Evolutionary conservation across 352 stramenopile genomes (phyloP).

Genomic region (Phytophthora citrophthora): DNA sequence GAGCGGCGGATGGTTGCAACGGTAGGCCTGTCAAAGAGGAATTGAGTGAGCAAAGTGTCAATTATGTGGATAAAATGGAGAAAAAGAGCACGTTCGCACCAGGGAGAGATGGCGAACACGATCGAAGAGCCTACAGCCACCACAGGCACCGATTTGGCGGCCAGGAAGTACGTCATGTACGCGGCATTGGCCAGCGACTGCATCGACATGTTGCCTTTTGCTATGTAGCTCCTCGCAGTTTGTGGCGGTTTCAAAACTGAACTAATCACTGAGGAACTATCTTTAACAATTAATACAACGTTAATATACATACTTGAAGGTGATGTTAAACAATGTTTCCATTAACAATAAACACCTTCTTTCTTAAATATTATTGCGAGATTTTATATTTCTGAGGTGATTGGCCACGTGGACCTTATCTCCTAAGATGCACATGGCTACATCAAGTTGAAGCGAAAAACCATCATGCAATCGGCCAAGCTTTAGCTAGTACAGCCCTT

Average conservation of each 20-base stretch:
- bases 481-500: too few relatives aligned
- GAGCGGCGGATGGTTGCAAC: constrained; percentile 65
- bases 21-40: constrained; percentile 49
- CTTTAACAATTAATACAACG: not conserved
- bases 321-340: not conserved
- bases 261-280: not conserved
- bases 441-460: constrained; percentile 8
- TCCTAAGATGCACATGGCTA: constrained; percentile 22
- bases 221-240: not conserved
- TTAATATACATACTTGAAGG: constrained; percentile 9
- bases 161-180: constrained; percentile 80
- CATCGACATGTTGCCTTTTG: constrained; percentile 53
- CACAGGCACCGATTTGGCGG: constrained; percentile 62
- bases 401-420: constrained; percentile 1
- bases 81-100: constrained; percentile 28
- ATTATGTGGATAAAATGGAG: not conserved
- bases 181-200: constrained; percentile 66
- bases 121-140: constrained; percentile 66
- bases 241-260: constrained; percentile 9
- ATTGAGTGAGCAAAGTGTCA: constrained; percentile 1
- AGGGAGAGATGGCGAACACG: constrained; percentile 74
- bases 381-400: constrained; percentile 1
- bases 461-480: too few relatives aligned
- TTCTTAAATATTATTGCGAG: not conserved
- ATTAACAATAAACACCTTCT: not conserved